Evolutionary conservation across 163 green algal genomes (phyloP).

Genomic region (Chloromonas sp.): DNA sequence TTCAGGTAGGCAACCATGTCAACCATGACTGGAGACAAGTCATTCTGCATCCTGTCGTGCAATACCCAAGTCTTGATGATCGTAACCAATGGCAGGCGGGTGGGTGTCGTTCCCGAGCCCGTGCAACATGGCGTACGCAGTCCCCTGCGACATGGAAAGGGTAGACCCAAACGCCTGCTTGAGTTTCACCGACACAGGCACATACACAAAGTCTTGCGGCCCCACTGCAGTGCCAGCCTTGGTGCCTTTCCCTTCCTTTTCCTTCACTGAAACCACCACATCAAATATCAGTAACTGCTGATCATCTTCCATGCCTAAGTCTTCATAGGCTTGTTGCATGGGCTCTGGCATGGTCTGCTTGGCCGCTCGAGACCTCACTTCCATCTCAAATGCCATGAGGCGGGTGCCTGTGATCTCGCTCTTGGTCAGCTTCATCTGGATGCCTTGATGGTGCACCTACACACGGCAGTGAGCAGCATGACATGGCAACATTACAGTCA

Average conservation of each 20-base stretch:
- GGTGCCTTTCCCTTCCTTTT: neutral
- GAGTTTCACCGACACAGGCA: neutral
- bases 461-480: no score
- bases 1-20: no score
- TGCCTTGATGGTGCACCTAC: slow-evolving; percentile 9
- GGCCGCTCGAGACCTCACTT: neutral
- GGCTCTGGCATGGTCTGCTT: neutral
- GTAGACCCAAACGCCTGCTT: neutral
- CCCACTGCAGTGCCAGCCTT: neutral
- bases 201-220: neutral
- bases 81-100: neutral
- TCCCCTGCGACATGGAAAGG: neutral
- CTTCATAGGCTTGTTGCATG: neutral
- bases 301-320: neutral
- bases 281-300: neutral
- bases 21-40: no score
- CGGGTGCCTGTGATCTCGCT: slow-evolving; percentile 4
- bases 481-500: no score
- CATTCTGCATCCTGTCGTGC: no score
- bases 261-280: neutral
- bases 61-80: neutral
- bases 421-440: slow-evolving; percentile 20
- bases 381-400: slow-evolving; percentile 3
- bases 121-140: neutral
- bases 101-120: neutral